These are phyloP conservation scores for Elaeis guineensis DNA, from an alignment of 176 grass and related monocot genomes.

Conservation along the genomic window DNA sequence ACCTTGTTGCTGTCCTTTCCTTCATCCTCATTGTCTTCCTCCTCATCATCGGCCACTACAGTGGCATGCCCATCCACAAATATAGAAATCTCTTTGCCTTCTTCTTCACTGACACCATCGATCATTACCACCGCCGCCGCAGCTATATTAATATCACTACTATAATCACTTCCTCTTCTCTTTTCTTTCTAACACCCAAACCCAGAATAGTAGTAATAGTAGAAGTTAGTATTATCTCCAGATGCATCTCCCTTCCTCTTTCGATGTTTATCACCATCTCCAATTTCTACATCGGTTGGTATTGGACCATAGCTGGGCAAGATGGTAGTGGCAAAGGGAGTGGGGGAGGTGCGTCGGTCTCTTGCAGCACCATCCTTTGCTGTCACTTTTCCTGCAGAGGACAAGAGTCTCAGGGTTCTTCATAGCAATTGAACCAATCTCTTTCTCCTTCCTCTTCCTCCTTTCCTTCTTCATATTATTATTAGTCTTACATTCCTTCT, in stretches of 20 bases:
- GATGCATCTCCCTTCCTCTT: constrained; percentile 15
- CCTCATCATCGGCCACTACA: constrained; percentile 2
- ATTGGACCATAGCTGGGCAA: constrained; percentile 5
- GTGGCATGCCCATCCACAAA: not conserved
- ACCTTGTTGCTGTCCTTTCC: not conserved
- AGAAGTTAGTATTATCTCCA: not conserved
- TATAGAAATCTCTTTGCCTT: not conserved
- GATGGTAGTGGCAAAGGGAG: constrained; percentile 35
- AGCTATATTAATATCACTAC: too few species aligned
- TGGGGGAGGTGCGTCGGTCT: constrained; percentile 20
- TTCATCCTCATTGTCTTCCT: constrained; percentile 16
- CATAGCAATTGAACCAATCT: too few species aligned
- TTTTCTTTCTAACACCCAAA: constrained; percentile 34
- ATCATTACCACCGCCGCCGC: not conserved
- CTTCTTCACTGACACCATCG: not conserved
- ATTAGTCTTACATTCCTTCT: constrained; percentile 4
- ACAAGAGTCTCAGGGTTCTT: not conserved
- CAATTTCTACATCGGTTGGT: not conserved
- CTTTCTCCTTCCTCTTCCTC: too few species aligned
- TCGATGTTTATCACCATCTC: not conserved
- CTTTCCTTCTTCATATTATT: constrained; percentile 14
- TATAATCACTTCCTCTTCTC: constrained; percentile 6
- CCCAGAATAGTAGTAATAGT: constrained; percentile 38
- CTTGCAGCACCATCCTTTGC: constrained; percentile 27
- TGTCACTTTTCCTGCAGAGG: constrained; percentile 44